These are phyloP conservation scores for Fusarium compactum DNA, from an alignment of 2,329 filamentous ascomycete genomes.

Conservation along the genomic window DNA sequence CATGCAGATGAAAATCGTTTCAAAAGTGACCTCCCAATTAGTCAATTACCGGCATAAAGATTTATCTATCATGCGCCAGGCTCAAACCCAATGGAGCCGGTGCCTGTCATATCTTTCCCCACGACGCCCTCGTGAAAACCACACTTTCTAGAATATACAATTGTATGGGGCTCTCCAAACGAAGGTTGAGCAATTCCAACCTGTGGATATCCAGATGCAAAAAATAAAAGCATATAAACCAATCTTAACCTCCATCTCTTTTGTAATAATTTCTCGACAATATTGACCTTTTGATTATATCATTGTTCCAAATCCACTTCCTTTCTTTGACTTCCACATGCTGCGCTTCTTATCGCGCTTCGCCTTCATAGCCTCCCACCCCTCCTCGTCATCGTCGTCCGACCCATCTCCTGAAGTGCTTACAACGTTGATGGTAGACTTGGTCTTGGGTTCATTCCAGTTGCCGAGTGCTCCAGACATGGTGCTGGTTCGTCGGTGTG, in stretches of 20 bases:
- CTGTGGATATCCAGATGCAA: slow-evolving; percentile 47
- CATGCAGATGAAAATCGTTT: slow-evolving; percentile 9
- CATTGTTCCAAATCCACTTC: slow-evolving; percentile 62
- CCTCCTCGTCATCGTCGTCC: slow-evolving; percentile 73
- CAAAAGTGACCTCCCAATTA: slow-evolving; percentile 44
- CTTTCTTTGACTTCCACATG: slow-evolving; percentile 73
- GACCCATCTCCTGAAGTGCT: slow-evolving; percentile 56
- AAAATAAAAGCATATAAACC: slow-evolving; percentile 46
- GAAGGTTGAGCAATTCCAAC: slow-evolving; percentile 37
- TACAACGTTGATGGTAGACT: slow-evolving; percentile 55
- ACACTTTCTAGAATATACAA: slow-evolving; percentile 49
- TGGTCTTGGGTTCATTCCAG: slow-evolving; percentile 50
- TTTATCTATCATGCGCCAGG: slow-evolving; percentile 50
- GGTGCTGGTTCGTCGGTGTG: slow-evolving; percentile 51
- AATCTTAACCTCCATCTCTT: slow-evolving; percentile 45
- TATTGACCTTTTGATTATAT: slow-evolving; percentile 51
- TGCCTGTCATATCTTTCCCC: slow-evolving; percentile 45
- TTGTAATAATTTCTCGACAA: slow-evolving; percentile 33
- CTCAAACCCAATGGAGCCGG: slow-evolving; percentile 42
- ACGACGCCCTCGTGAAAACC: slow-evolving; percentile 47
- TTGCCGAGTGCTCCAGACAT: slow-evolving; percentile 51
- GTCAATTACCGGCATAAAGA: slow-evolving; percentile 48
- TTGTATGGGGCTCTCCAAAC: slow-evolving; percentile 35
- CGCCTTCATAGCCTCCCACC: slow-evolving; percentile 77
- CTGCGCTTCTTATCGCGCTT: slow-evolving; percentile 76